Conservation (phyloP, 306 rosid genomes). For the Sicyos baderoa region DNA sequence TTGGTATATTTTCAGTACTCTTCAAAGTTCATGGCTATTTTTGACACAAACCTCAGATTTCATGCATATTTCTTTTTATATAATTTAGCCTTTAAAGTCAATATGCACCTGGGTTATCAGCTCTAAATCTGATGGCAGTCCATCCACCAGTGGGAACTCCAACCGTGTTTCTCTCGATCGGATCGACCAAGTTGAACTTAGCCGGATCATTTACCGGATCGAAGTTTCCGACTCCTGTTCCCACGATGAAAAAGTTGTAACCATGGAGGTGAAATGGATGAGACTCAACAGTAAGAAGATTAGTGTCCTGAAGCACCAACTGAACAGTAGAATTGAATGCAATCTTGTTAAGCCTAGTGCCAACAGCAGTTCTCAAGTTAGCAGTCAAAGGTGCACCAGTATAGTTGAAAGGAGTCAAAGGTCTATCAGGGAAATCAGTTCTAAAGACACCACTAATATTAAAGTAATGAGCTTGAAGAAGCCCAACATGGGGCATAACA, state of each 20-base stretch:
- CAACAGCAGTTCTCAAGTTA: conserved; percentile 43
- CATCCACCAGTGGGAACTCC: conserved; percentile 83
- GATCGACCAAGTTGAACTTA: conserved; percentile 62
- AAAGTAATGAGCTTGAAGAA: conserved; percentile 79
- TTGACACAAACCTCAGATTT: no score
- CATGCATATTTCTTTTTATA: no score
- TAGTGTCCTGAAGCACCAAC: conserved; percentile 63
- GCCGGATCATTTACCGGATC: conserved; percentile 62
- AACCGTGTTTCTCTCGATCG: conserved; percentile 67
- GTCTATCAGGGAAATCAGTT: conserved; percentile 66
- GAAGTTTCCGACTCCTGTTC: conserved; percentile 68
- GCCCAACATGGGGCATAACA: conserved; percentile 62
- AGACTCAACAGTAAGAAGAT: conserved; percentile 56
- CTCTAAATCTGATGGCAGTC: conserved; percentile 63
- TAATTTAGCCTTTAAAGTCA: not conserved
- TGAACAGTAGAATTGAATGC: conserved; percentile 63
- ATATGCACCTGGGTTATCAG: conserved; percentile 65
- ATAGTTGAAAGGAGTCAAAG: conserved; percentile 51
- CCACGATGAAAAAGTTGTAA: conserved; percentile 58
- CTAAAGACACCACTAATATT: conserved; percentile 53
- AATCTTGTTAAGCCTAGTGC: conserved; percentile 59
- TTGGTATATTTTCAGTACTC: no score
- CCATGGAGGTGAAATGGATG: conserved; percentile 81
- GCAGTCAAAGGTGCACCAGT: conserved; percentile 59
- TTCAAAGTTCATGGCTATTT: no score